A percentile compares a stretch with the other conserved stretches of the same genome.
Conservation (phyloP, 257 asterid genomes). For the Lavandula angustifolia region DNA sequence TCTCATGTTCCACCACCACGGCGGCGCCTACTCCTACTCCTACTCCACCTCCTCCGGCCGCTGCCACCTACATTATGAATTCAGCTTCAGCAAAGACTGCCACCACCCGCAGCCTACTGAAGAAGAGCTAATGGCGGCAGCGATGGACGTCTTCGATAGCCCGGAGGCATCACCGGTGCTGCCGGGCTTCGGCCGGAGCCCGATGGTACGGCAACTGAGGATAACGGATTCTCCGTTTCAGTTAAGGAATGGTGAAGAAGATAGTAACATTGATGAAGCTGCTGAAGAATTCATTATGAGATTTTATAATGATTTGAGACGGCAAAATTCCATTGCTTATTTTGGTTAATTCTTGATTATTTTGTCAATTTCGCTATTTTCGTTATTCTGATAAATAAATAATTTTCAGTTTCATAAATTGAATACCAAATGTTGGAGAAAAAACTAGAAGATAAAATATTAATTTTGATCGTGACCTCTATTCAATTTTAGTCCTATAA, state of each 20-base stretch:
- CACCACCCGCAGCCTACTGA: constrained; percentile 24
- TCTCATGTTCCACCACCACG: constrained; percentile 62
- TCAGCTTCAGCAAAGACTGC: constrained; percentile 55
- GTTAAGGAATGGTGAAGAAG: background rate
- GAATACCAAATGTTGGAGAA: too few relatives aligned
- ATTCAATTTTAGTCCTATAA: too few relatives aligned
- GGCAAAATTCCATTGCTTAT: background rate
- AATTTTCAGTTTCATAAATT: too few relatives aligned
- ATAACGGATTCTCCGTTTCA: background rate
- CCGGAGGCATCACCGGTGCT: constrained; percentile 59
- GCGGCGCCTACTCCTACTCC: constrained; percentile 25
- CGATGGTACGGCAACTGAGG: background rate
- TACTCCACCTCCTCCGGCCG: too few relatives aligned
- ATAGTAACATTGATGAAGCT: background rate
- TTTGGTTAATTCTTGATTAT: too few relatives aligned
- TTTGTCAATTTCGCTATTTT: too few relatives aligned
- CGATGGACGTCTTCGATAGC: constrained; percentile 41
- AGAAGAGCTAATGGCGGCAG: constrained; percentile 37
- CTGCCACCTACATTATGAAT: constrained; percentile 50
- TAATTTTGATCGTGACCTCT: too few relatives aligned
- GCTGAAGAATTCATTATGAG: background rate
- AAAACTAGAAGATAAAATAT: too few relatives aligned
- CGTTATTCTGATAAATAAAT: too few relatives aligned
- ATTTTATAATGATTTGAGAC: background rate
- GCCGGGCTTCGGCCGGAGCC: constrained; percentile 57